These are phyloP conservation scores for Scytalidium lignicola DNA, from an alignment of 2,329 filamentous ascomycete genomes.

Conservation along the genomic window DNA sequence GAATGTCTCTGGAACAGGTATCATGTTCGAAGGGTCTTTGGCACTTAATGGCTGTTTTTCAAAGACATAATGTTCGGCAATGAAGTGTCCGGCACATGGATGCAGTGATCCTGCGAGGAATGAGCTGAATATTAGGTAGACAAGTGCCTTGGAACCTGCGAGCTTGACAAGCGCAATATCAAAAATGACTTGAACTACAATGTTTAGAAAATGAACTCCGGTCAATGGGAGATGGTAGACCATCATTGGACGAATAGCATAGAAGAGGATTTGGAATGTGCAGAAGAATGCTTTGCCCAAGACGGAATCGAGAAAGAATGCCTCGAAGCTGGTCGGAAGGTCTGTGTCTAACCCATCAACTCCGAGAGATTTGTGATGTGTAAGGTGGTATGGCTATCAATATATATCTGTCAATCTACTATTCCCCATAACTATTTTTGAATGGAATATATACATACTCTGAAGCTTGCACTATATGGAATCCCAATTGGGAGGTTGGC, in stretches of 20 bases:
- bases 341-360: conserved; percentile 96
- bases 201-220: conserved; percentile 76
- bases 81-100: conserved; percentile 95
- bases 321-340: conserved; percentile 86
- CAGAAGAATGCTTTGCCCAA: conserved; percentile 98
- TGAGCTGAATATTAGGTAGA: conserved; percentile 82
- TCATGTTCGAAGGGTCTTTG: conserved; percentile 48
- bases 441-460: conserved; percentile 54
- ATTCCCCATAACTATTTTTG: background rate
- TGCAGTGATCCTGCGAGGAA: conserved; percentile 93
- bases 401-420: conserved; percentile 18
- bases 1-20: conserved; percentile 82
- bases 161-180: conserved; percentile 63
- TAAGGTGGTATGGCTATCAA: conserved; percentile 86
- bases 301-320: conserved; percentile 88
- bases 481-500: conserved; percentile 95
- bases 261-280: conserved; percentile 99
- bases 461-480: conserved; percentile 93
- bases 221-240: conserved; percentile 88
- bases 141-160: conserved; percentile 59
- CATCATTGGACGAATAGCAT: conserved; percentile 92
- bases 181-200: conserved; percentile 70
- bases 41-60: conserved; percentile 49
- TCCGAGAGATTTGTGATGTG: conserved; percentile 96
- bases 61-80: conserved; percentile 93